A percentile compares a stretch with the other conserved stretches of the same genome.
Evolutionary conservation across 352 stramenopile genomes (phyloP).

Genomic region (Globisporangium okanoganense): DNA sequence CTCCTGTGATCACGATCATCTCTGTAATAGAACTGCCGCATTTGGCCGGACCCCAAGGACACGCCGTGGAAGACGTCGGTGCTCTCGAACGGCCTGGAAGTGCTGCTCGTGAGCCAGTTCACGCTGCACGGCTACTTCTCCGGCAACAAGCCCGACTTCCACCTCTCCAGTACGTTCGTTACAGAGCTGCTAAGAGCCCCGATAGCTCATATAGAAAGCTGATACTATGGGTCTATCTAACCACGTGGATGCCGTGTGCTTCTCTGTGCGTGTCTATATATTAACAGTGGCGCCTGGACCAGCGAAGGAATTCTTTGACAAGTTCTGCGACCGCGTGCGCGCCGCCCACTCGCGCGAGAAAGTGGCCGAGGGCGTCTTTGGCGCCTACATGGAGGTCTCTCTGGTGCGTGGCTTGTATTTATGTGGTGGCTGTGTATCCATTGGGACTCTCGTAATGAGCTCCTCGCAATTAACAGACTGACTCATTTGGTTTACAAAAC

Average conservation of each 20-base stretch:
- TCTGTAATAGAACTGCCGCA: slow-evolving; percentile 52
- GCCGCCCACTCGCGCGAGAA: slow-evolving; percentile 54
- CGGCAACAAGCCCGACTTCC: slow-evolving; percentile 87
- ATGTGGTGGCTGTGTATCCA: not conserved
- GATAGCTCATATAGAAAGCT: not conserved
- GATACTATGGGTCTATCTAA: too few relatives aligned
- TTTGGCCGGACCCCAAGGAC: slow-evolving; percentile 68
- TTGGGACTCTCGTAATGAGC: not conserved
- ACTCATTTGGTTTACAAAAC: not conserved
- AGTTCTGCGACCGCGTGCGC: slow-evolving; percentile 66
- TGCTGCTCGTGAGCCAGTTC: slow-evolving; percentile 88
- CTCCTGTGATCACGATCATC: not conserved
- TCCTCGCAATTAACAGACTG: not conserved
- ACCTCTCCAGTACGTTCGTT: slow-evolving; percentile 71
- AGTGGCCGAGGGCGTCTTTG: slow-evolving; percentile 76
- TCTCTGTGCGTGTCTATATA: not conserved
- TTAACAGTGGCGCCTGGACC: slow-evolving; percentile 51
- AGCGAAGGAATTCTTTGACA: slow-evolving; percentile 75
- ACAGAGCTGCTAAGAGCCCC: not conserved
- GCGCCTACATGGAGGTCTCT: slow-evolving; percentile 85
- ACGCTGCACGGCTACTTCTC: slow-evolving; percentile 76
- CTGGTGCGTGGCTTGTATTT: slow-evolving; percentile 30
- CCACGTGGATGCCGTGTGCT: not conserved
- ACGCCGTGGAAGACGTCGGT: slow-evolving; percentile 65
- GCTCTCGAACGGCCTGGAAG: slow-evolving; percentile 57